Evolutionary conservation across 768 basidiomycete species (phyloP), one percentile per base, ranked within the genome.

Genomic region (Macrolepiota fuliginosa): DNA sequence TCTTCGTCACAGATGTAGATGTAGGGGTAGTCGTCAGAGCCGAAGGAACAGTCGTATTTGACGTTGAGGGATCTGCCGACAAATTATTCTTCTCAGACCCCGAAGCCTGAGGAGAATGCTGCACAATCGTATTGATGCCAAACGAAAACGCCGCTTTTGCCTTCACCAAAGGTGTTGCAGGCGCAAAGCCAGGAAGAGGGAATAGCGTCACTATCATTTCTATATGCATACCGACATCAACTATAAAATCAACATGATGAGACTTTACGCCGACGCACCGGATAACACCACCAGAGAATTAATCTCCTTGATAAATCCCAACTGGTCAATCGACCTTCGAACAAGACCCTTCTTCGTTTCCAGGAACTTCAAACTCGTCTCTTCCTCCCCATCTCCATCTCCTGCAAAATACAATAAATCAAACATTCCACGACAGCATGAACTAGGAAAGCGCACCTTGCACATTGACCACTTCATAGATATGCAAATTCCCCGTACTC

Each of bases 71-170:
- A 70, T 11, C 67, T 74, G 29, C 70, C 63, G 29, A 62, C 19
- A 11, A 15, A 40, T 37, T 29, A 60, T 62, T 27, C 36, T 62
- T 53, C 13, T 67, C 63, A 27, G 51, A 64, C 17, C 56, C 69
- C 25, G 69, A 71, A 39, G 74, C 69, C 2, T 71, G 66, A 19
- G 72, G 62, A 4, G 74, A 56, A 61, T 84, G 74, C 62, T 86
- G 78, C 29, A 94, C 77, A 29, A 77, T 80, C 7, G 90, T 84
- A 68, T 90, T 81, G 2, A 91, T 72, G 0, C 88, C 87, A 66
- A 99, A 96, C 3, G 92, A 90, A 61, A 95, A 84, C 0, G 94
- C 94, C 17, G 83, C 81, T 71, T 91, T 91, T 1, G 92, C 88
- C 68, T 91, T 92, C 13, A 80, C 69, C 1, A 98, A 83, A 11